A percentile compares a stretch with the other conserved stretches of the same genome.
Evolutionary conservation across 352 stramenopile genomes (phyloP).

Genomic region (Pythium sp.): DNA sequence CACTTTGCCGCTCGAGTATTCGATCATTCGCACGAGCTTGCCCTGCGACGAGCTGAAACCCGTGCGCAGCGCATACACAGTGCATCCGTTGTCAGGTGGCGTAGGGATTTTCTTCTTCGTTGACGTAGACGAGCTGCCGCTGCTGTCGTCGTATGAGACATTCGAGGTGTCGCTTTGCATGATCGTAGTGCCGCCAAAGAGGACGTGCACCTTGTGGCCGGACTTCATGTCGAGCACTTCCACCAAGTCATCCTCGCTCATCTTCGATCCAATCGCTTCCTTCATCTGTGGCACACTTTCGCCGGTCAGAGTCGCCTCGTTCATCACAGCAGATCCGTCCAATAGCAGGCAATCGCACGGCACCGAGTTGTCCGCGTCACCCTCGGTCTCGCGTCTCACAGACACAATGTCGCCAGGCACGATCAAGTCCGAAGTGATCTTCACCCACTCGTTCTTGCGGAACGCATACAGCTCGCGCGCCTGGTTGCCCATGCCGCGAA

Average conservation of each 20-base stretch:
- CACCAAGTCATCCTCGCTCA: conserved; percentile 68
- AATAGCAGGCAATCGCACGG: conserved; percentile 96
- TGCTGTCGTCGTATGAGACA: conserved; percentile 18
- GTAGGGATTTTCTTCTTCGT: conserved; percentile 48
- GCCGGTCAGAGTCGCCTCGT: conserved; percentile 98
- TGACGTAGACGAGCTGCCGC: background rate
- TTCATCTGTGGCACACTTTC: conserved; percentile 99
- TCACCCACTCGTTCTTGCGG: conserved; percentile 82
- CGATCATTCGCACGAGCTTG: conserved; percentile 97
- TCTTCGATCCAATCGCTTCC: conserved; percentile 84
- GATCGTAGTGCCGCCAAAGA: conserved; percentile 93
- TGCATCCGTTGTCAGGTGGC: conserved; percentile 89
- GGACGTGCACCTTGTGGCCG: conserved; percentile 85
- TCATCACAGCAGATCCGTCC: conserved; percentile 94
- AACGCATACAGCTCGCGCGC: conserved; percentile 89
- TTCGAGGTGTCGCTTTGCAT: conserved; percentile 77
- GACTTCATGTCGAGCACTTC: conserved; percentile 86
- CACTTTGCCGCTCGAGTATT: conserved; percentile 97
- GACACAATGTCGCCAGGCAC: conserved; percentile 94
- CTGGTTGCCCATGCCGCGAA: conserved; percentile 93
- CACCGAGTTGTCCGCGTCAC: conserved; percentile 81
- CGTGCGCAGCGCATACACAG: conserved; percentile 95
- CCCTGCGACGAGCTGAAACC: conserved; percentile 98
- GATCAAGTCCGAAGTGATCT: conserved; percentile 81
- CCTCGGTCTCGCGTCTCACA: conserved; percentile 87